Base-by-base conservation (phyloP, 2,329 filamentous ascomycete genomes). In the Trichoderma harzianum region DNA sequence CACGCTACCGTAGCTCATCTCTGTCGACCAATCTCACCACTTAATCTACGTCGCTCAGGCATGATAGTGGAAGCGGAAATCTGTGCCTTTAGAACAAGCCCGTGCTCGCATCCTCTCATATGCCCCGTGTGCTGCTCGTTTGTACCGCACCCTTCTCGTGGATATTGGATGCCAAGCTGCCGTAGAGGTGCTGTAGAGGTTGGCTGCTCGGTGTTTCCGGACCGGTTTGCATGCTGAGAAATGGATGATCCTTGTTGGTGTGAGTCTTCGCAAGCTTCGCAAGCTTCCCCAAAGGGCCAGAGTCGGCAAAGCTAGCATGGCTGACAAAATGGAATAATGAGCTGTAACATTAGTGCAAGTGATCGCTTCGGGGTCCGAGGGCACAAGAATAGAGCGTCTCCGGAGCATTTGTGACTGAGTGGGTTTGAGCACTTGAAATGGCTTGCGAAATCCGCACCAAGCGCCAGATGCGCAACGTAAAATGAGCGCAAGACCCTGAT, bases 401-500 rank as follows among this genome's bases (percentile, higher is more conserved):
- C 51, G 64, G 64, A 58, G 51, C 51, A 43, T 67, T 67, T 67
- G 64, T 24, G 24, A 32, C 64, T 58, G 32, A 32, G 34, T 7
- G 64, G 61, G 26, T 30, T 47, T 24, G 34, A 26, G 32, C 51
- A 39, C 34, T 32, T 32, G 24, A 58, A 60, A 24, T 47, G 26
- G 30, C 21, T 68, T 11, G 26, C 30, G 34, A 55, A 55, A 62
- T 26, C 55, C 24, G 39, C 24, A 24, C 43, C 69, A 65, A 71
- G 69, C 69, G 61, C 69, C 61, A 60, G 61, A 65, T 65, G 69
- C 69, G 61, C 58, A 36, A 55, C n/a, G 68, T 47, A 43, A 61
- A 69, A 70, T 64, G 26, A 39, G 18, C 61, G 14, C 64, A 58
- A 63, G 69, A 71, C 69, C 60, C 69, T 71, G 69, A 71, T 71